Conservation (phyloP, 78 protist species). For the Planoprotostelium fungivorum region DNA sequence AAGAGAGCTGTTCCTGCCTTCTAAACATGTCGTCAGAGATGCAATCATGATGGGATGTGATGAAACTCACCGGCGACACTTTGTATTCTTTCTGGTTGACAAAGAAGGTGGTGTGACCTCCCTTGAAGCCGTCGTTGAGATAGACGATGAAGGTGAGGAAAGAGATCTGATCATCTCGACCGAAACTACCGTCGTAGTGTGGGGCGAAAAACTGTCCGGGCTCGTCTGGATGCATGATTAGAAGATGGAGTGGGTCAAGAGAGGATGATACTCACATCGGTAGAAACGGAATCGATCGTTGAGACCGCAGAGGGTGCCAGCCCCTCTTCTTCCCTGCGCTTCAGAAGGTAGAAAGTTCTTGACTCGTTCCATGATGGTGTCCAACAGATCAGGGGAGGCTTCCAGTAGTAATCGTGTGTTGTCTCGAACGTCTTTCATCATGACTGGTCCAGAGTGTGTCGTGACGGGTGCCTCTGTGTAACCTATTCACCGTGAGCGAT, state of each 20-base stretch:
- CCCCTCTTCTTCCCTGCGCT: background rate
- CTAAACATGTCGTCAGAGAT: background rate
- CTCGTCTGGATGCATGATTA: background rate
- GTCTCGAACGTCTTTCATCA: background rate
- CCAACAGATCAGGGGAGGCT: background rate
- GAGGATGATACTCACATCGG: background rate
- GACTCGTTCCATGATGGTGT: background rate
- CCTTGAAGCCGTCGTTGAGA: background rate
- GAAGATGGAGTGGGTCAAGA: background rate
- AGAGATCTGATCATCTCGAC: background rate
- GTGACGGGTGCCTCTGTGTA: background rate
- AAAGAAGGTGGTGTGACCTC: background rate
- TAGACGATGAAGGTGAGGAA: background rate
- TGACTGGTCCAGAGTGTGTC: background rate
- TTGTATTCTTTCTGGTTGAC: background rate
- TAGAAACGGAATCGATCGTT: background rate
- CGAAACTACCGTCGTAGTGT: background rate
- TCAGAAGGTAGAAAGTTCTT: background rate
- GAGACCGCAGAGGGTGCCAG: background rate
- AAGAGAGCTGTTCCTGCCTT: background rate
- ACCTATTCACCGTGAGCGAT: background rate
- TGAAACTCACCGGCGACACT: background rate
- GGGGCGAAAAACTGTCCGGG: background rate
- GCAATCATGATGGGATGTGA: too few species aligned
- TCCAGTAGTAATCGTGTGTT: background rate